Conservation (phyloP, 2,329 filamentous ascomycete genomes). For the Alternaria conjuncta region DNA sequence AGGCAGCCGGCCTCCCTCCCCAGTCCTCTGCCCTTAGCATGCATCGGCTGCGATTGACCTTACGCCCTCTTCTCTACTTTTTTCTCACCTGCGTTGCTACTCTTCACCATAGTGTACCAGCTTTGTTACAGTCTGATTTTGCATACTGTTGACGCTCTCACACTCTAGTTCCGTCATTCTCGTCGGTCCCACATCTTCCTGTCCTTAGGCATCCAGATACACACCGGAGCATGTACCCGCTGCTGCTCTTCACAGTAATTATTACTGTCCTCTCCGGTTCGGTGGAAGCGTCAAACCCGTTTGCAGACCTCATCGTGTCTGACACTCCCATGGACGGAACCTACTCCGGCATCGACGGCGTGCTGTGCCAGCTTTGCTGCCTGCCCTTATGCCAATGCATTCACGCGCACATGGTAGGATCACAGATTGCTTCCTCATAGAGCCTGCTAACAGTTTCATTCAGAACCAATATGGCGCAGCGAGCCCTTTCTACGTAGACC, state of each 20-base stretch:
- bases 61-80: constrained; percentile 23
- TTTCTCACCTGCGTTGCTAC: constrained; percentile 10
- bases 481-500: constrained; percentile 2
- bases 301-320: constrained; percentile 31
- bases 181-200: constrained; percentile 11
- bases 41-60: constrained; percentile 10
- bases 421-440: background rate
- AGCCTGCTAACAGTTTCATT: constrained; percentile 18
- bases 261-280: constrained; percentile 34
- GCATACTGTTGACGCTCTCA: background rate
- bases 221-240: constrained; percentile 37
- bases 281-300: constrained; percentile 33
- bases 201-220: constrained; percentile 32
- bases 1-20: constrained; percentile 33
- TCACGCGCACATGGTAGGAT: constrained; percentile 24
- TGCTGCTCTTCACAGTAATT: constrained; percentile 35
- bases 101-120: background rate
- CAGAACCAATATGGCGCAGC: constrained; percentile 14
- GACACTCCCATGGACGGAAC: constrained; percentile 26
- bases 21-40: constrained; percentile 19
- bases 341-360: constrained; percentile 35
- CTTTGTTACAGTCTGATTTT: constrained; percentile 2
- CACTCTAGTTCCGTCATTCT: background rate
- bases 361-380: constrained; percentile 37
- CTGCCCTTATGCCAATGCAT: constrained; percentile 27